Evolutionary conservation across 352 stramenopile species (phyloP).

Genomic region (Phytopythium kandeliae): DNA sequence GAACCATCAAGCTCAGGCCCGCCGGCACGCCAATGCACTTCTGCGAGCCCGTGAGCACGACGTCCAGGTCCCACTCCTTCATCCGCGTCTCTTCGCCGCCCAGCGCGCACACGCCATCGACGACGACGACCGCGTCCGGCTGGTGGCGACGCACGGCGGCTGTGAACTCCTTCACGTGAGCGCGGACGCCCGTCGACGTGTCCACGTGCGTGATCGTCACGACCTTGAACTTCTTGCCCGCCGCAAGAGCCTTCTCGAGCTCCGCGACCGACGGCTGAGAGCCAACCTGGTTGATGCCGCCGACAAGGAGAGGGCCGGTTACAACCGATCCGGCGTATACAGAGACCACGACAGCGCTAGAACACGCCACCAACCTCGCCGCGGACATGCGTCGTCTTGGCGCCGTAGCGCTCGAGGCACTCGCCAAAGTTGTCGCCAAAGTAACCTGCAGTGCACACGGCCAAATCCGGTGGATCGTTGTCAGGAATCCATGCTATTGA

Average conservation of each 20-base stretch:
- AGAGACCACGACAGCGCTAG: neutral
- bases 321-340: neutral
- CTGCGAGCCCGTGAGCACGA: slow-evolving; percentile 73
- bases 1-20: slow-evolving; percentile 56
- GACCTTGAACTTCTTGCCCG: slow-evolving; percentile 43
- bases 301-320: neutral
- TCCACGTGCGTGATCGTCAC: slow-evolving; percentile 79
- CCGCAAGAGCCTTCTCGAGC: slow-evolving; percentile 35
- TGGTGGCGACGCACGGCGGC: slow-evolving; percentile 48
- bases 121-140: slow-evolving; percentile 53
- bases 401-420: slow-evolving; percentile 64
- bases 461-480: neutral
- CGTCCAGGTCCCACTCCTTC: slow-evolving; percentile 77
- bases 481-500: neutral
- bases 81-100: slow-evolving; percentile 73
- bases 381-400: slow-evolving; percentile 52
- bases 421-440: slow-evolving; percentile 71
- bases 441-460: slow-evolving; percentile 27
- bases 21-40: slow-evolving; percentile 74
- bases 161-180: slow-evolving; percentile 53
- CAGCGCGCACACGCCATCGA: slow-evolving; percentile 66
- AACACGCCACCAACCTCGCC: slow-evolving; percentile 19
- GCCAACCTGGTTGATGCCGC: slow-evolving; percentile 29
- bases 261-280: slow-evolving; percentile 42
- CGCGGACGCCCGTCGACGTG: slow-evolving; percentile 67